Conservation (phyloP, 495 filamentous ascomycete genomes). For the Platismatia glauca region DNA sequence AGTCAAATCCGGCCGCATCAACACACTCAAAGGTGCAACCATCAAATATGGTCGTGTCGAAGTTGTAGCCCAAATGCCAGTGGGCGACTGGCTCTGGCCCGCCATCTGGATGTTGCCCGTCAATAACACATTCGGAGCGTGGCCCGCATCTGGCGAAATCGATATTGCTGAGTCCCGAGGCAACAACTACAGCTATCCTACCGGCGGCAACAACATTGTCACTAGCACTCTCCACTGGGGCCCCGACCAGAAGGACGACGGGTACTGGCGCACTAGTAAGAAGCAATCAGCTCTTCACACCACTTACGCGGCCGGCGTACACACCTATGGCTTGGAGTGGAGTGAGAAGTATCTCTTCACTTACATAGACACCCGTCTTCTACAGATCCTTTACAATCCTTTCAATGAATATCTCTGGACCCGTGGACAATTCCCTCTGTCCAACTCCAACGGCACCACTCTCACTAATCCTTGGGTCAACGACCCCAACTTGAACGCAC, state of each 20-base stretch:
- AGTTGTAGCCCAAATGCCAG: conserved; percentile 63
- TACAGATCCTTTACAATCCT: conserved; percentile 71
- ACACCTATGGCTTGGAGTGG: conserved; percentile 79
- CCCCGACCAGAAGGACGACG: conserved; percentile 26
- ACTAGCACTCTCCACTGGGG: conserved; percentile 81
- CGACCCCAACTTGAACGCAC: conserved; percentile 40
- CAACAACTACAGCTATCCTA: conserved; percentile 63
- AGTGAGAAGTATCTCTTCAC: conserved; percentile 81
- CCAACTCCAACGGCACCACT: conserved; percentile 59
- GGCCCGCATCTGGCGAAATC: conserved; percentile 80
- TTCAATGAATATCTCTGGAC: conserved; percentile 66
- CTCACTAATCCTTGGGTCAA: conserved; percentile 58
- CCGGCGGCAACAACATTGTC: conserved; percentile 74
- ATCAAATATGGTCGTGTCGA: conserved; percentile 80
- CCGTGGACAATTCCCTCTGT: conserved; percentile 62
- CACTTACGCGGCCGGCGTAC: conserved; percentile 50
- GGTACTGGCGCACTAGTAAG: conserved; percentile 39
- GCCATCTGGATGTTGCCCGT: conserved; percentile 86
- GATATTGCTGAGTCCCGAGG: conserved; percentile 73
- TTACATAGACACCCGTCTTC: conserved; percentile 69
- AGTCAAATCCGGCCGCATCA: conserved; percentile 68
- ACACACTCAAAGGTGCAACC: conserved; percentile 54
- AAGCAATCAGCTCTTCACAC: conserved; percentile 66
- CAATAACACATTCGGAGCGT: conserved; percentile 59
- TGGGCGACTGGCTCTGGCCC: conserved; percentile 83